Percentiles rank a stretch among this genome's conserved stretches.
These are phyloP conservation scores for Cyberlindnera americana DNA, from an alignment of 805 yeast species.

Conservation along the genomic window DNA sequence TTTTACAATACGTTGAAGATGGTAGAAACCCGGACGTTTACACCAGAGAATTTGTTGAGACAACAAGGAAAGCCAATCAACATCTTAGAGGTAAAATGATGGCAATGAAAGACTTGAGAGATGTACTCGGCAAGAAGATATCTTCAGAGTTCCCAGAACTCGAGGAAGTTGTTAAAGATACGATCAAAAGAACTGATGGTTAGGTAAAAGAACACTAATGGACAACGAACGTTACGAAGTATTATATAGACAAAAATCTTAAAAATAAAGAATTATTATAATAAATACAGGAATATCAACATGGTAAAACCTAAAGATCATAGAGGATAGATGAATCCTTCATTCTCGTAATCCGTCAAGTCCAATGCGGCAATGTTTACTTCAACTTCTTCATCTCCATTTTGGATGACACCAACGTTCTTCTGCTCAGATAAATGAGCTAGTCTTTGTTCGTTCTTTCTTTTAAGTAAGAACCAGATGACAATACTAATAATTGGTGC, in stretches of 20 bases:
- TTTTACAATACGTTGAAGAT: conserved; percentile 88
- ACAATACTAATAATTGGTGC: conserved; percentile 43
- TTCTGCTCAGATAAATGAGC: conserved; percentile 18
- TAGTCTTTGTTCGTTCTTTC: conserved; percentile 42
- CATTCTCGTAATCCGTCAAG: conserved; percentile 49
- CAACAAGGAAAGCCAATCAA: conserved; percentile 87
- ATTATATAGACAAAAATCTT: no score
- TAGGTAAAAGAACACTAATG: no score
- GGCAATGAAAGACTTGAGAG: conserved; percentile 62
- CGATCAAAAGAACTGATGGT: conserved; percentile 42
- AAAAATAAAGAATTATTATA: neutral
- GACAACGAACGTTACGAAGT: no score
- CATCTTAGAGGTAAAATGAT: conserved; percentile 78
- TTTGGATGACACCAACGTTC: conserved; percentile 29
- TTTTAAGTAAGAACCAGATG: conserved; percentile 41
- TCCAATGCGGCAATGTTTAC: conserved; percentile 42
- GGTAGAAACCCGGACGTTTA: conserved; percentile 97
- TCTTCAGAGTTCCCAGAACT: conserved; percentile 78
- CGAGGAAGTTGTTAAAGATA: conserved; percentile 51
- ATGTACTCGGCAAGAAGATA: conserved; percentile 65
- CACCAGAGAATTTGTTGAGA: conserved; percentile 94
- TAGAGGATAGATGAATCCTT: conserved; percentile 47
- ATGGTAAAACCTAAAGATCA: neutral
- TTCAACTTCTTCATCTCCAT: conserved; percentile 32
- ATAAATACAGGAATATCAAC: neutral